phyloP scores from a whole-genome alignment of 768 basidiomycete species.

The Russula foetens region DNA sequence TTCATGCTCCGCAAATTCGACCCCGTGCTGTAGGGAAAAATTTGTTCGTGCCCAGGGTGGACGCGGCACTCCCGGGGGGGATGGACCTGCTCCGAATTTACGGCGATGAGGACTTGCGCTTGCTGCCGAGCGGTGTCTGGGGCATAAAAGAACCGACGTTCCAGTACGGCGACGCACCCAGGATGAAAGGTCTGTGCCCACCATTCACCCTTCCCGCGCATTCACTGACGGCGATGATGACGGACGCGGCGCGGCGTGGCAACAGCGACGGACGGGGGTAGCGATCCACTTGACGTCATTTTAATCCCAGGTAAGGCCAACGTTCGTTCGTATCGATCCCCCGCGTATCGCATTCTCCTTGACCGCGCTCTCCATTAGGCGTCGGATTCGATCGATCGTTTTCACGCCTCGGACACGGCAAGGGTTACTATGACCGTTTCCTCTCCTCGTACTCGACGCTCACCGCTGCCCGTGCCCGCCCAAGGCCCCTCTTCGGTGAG shows the following conservation, averaged over 20 bases:
- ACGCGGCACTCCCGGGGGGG: constrained; percentile 29
- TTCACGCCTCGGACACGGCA: constrained; percentile 72
- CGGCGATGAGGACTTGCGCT: constrained; percentile 45
- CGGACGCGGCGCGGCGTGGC: no score
- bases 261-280: not conserved
- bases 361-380: constrained; percentile 31
- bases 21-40: constrained; percentile 40
- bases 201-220: no score
- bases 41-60: constrained; percentile 64
- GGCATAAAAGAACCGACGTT: constrained; percentile 62
- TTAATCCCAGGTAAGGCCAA: constrained; percentile 18
- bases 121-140: constrained; percentile 58
- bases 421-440: constrained; percentile 78
- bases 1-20: not conserved
- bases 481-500: constrained; percentile 53
- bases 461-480: constrained; percentile 28
- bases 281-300: not conserved
- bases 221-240: not conserved
- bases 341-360: not conserved
- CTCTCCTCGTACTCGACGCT: constrained; percentile 42
- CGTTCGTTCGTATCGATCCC: no score
- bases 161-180: constrained; percentile 35
- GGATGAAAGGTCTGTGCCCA: constrained; percentile 43
- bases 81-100: constrained; percentile 68
- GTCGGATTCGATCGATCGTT: constrained; percentile 66